Base-by-base conservation (phyloP, 129 eudicot genomes). In the Chrysanthemum seticuspe region DNA sequence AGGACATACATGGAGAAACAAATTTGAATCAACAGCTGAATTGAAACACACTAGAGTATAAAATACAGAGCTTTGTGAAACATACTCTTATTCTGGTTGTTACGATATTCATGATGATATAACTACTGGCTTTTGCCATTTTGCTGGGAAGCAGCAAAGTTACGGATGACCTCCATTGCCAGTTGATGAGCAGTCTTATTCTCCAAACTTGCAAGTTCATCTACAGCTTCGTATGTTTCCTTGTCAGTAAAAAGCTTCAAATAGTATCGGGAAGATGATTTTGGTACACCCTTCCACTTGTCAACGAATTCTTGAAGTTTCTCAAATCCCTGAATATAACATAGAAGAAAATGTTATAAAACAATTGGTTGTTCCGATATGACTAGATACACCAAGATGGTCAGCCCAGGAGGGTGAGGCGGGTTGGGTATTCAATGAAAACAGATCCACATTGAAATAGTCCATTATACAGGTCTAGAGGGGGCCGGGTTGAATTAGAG, bases 151-250 rank as follows among this genome's bases (percentile, higher is more conserved):
- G 96, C 94, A 73, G 88, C 91, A 31, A 29, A 90, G 62, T 86
- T 90, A 84, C 97, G 89, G 29, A 95, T 88, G 10, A 95, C 74
- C 54, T 95, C 99, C 80, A 90, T 90, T 61, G 99, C 97, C 67
- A 90, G 69, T 63, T 88, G 91, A 80, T 95, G 94, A 68, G 96
- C 94, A 54, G 57, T 88, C 91, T 95, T 95, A 67, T 85, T 86
- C 83, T 95, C 85, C 8, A 86, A 60, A 74, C 72, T 85, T 44
- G 97, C 99, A 18, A 95, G 85, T 68, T 74, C 89, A 27, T 95
- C 97, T 81, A 95, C 81, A 10, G 94, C 83, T 70, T 88, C 85
- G 34, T 77, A 95, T 8, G 97, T 86, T 69, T 86, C 94, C 83
- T 81, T 88, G 77, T 90, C 97, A 3, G 89, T 75, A 63, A 90